Conservation (phyloP, 306 rosid species). For the Begonia loranthoides region DNA sequence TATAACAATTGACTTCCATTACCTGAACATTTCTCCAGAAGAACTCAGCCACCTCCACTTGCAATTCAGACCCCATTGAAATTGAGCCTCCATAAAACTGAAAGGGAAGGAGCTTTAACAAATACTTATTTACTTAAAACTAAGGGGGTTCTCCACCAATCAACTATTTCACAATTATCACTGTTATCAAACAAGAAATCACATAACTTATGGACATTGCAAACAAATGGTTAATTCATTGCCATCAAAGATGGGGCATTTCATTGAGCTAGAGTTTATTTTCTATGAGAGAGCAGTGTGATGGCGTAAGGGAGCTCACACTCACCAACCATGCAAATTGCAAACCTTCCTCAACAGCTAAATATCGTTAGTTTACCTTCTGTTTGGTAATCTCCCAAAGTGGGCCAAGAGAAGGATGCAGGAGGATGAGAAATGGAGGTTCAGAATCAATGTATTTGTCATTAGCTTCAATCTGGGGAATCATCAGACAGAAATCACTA, state of each 20-base stretch:
- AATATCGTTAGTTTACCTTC: conserved; percentile 29
- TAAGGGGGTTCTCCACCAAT: too few species aligned
- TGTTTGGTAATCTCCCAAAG: conserved; percentile 94
- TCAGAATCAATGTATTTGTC: conserved; percentile 60
- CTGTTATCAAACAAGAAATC: too few species aligned
- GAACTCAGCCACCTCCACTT: conserved; percentile 85
- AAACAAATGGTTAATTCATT: too few species aligned
- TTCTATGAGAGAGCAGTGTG: too few species aligned
- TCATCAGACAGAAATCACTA: conserved; percentile 6
- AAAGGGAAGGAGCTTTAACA: conserved; percentile 3
- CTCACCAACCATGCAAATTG: too few species aligned
- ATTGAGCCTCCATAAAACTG: conserved; percentile 84
- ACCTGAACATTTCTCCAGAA: conserved; percentile 88
- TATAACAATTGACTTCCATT: not conserved
- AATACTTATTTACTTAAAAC: too few species aligned
- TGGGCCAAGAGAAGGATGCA: conserved; percentile 97
- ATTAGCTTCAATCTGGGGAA: conserved; percentile 60
- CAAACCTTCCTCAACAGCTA: too few species aligned
- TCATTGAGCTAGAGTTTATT: too few species aligned
- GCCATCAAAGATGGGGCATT: too few species aligned
- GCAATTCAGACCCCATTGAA: conserved; percentile 74
- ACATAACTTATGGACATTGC: too few species aligned
- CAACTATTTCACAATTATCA: too few species aligned
- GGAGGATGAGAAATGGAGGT: conserved; percentile 86
- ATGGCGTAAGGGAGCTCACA: too few species aligned